phyloP scores from a whole-genome alignment of 106 monocot genomes.

The Platanthera guangdongensis region DNA sequence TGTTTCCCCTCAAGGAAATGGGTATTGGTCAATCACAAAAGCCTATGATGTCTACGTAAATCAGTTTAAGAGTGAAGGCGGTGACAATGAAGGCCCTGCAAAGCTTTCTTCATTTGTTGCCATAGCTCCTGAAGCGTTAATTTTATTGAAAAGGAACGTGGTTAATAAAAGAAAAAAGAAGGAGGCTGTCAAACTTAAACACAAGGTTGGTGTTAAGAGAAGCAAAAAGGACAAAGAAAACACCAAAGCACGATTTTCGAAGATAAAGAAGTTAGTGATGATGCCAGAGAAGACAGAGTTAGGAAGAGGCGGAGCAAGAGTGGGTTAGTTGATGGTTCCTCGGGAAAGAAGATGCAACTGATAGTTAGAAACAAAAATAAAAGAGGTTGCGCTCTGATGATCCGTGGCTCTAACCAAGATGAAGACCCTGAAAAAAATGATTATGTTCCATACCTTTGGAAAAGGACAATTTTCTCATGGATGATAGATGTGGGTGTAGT shows the following conservation, averaged over 20 bases:
- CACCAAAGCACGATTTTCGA: not conserved
- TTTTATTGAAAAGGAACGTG: slow-evolving; percentile 35
- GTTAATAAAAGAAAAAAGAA: slow-evolving; percentile 16
- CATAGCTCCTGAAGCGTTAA: slow-evolving; percentile 5
- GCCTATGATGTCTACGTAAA: slow-evolving; percentile 17
- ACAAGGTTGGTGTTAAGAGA: not conserved
- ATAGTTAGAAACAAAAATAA: slow-evolving; percentile 14
- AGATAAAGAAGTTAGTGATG: not conserved
- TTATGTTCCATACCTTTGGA: slow-evolving; percentile 44
- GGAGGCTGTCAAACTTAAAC: slow-evolving; percentile 2
- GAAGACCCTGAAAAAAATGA: slow-evolving; percentile 20
- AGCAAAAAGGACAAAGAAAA: slow-evolving; percentile 11
- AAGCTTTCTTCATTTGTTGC: not conserved
- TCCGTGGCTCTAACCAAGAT: slow-evolving; percentile 25
- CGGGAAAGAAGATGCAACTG: not conserved
- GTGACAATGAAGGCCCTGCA: not conserved
- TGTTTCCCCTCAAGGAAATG: slow-evolving; percentile 18
- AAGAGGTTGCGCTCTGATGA: slow-evolving; percentile 33
- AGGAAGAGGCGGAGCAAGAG: slow-evolving; percentile 1
- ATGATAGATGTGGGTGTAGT: slow-evolving; percentile 46
- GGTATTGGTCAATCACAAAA: slow-evolving; percentile 27
- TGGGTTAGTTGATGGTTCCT: not conserved
- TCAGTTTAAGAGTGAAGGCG: not conserved
- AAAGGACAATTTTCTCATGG: slow-evolving; percentile 47
- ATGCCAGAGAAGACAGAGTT: not conserved